A percentile compares a stretch with the other conserved stretches of the same genome.
phyloP scores from a whole-genome alignment of 257 asterid genomes.

The Solanum dulcamara region DNA sequence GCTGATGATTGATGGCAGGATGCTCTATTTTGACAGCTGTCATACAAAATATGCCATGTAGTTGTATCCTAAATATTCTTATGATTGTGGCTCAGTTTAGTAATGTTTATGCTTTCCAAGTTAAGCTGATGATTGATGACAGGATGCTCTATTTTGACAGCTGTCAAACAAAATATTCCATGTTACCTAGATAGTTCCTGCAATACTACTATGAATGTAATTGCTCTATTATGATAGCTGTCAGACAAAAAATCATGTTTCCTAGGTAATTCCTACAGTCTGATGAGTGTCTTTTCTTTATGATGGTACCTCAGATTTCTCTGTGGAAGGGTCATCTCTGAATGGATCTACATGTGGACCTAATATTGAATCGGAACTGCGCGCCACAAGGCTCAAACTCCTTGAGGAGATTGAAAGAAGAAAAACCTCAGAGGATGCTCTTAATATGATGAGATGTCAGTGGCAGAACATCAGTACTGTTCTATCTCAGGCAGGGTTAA shows the following conservation, averaged over 20 bases:
- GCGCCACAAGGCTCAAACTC: slow-evolving; percentile 28
- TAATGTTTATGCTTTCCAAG: neutral
- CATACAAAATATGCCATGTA: neutral
- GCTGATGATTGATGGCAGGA: neutral
- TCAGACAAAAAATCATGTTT: neutral
- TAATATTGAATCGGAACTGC: slow-evolving; percentile 33
- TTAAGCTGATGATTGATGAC: neutral
- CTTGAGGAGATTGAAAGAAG: slow-evolving; percentile 63
- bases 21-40: neutral
- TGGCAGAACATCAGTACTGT: slow-evolving; percentile 55
- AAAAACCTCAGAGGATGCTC: slow-evolving; percentile 47
- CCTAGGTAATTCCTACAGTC: neutral
- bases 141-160: neutral
- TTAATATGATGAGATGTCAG: slow-evolving; percentile 36
- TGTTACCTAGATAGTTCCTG: neutral
- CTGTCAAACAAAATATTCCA: neutral
- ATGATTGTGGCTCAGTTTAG: neutral
- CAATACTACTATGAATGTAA: neutral
- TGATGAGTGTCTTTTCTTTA: neutral
- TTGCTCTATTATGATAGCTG: neutral
- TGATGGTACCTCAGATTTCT: slow-evolving; percentile 37
- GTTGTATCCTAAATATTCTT: neutral
- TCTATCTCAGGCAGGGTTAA: slow-evolving; percentile 56
- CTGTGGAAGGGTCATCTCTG: slow-evolving; percentile 44
- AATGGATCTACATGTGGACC: slow-evolving; percentile 14